phyloP scores from a whole-genome alignment of 2,329 filamentous ascomycete genomes.

The Endoconidiophora polonica region DNA sequence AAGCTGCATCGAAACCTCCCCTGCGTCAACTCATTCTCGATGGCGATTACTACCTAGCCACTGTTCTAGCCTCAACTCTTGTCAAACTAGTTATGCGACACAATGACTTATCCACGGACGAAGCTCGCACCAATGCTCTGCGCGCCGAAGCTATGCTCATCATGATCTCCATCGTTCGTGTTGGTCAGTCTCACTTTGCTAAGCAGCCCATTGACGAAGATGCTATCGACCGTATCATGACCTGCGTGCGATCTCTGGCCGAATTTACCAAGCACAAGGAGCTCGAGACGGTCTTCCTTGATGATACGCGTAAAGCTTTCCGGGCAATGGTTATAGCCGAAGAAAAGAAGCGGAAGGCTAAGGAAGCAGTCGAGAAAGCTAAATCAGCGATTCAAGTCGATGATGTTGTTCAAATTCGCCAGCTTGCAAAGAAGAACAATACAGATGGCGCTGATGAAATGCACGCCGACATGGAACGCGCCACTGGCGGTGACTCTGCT shows the following conservation, averaged over 20 bases:
- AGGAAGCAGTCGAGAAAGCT: slow-evolving; percentile 81
- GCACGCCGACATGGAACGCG: slow-evolving; percentile 79
- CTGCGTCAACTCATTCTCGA: slow-evolving; percentile 89
- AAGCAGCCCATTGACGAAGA: slow-evolving; percentile 96
- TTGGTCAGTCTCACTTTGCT: slow-evolving; percentile 96
- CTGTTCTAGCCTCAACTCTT: slow-evolving; percentile 86
- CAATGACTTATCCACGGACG: slow-evolving; percentile 75
- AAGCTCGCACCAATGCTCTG: slow-evolving; percentile 78
- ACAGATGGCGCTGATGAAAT: slow-evolving; percentile 70
- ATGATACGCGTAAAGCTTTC: slow-evolving; percentile 92
- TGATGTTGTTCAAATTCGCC: slow-evolving; percentile 81
- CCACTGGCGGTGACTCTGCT: slow-evolving; percentile 73
- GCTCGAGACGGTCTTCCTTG: slow-evolving; percentile 78
- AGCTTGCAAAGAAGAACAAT: slow-evolving; percentile 80
- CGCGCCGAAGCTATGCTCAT: slow-evolving; percentile 97
- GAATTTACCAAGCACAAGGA: slow-evolving; percentile 84
- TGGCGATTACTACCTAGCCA: slow-evolving; percentile 89
- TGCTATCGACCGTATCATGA: slow-evolving; percentile 97
- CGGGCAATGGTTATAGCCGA: slow-evolving; percentile 92
- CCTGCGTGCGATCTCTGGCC: slow-evolving; percentile 78
- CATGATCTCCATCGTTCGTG: slow-evolving; percentile 96
- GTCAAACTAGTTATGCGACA: slow-evolving; percentile 98
- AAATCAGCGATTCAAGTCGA: slow-evolving; percentile 92
- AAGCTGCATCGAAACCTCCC: slow-evolving; percentile 90
- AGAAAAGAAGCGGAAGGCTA: slow-evolving; percentile 92